These are phyloP conservation scores for Phytophthora pluvialis DNA, from an alignment of 352 stramenopile species.

Conservation along the genomic window DNA sequence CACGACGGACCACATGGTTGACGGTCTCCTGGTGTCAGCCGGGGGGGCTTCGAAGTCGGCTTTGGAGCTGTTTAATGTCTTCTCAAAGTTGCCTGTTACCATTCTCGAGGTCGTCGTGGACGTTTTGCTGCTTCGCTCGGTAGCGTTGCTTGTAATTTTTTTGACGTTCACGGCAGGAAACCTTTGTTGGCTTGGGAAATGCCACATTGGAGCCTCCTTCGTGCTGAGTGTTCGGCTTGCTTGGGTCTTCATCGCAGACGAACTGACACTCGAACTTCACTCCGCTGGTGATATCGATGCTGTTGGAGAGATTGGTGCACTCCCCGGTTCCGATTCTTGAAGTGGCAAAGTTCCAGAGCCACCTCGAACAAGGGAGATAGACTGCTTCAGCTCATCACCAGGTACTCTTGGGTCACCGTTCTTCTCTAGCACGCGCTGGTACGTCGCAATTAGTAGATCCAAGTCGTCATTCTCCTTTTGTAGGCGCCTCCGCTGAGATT, in stretches of 20 bases:
- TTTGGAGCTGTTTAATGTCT: not conserved
- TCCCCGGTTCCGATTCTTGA: not conserved
- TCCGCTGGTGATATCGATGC: not conserved
- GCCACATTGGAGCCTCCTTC: not conserved
- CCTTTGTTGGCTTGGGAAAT: not conserved
- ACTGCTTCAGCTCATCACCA: not conserved
- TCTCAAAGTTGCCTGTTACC: not conserved
- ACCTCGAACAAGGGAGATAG: slow-evolving; percentile 7
- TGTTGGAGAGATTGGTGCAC: slow-evolving; percentile 21
- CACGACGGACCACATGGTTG: slow-evolving; percentile 3
- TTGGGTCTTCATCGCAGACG: not conserved
- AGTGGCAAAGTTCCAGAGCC: not conserved
- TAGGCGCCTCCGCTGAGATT: slow-evolving; percentile 44
- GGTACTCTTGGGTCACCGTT: slow-evolving; percentile 10
- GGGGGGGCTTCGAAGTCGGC: not conserved
- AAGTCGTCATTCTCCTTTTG: slow-evolving; percentile 63
- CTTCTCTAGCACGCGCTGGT: slow-evolving; percentile 55
- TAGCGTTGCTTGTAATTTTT: slow-evolving; percentile 3
- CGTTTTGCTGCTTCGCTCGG: not conserved
- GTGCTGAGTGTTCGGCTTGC: not conserved
- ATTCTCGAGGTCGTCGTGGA: not conserved
- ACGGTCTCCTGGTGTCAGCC: not conserved
- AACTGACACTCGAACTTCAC: not conserved
- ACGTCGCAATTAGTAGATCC: slow-evolving; percentile 58
- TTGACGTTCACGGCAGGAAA: not conserved